Evolutionary conservation across 2,329 filamentous ascomycete genomes (phyloP).

Genomic region (Ophiostoma angusticollis): DNA sequence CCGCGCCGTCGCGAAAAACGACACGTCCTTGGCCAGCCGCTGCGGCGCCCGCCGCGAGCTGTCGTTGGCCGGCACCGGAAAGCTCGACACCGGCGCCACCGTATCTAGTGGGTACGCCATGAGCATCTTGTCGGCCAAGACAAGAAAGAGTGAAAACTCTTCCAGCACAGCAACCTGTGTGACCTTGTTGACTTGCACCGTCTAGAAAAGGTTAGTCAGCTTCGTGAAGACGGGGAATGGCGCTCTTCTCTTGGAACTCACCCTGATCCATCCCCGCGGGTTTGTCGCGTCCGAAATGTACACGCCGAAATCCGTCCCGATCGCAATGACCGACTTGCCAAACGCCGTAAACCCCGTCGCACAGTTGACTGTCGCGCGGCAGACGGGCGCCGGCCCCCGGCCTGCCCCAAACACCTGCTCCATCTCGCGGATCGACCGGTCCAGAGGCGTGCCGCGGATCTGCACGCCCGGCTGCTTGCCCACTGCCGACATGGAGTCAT

Average conservation of each 20-base stretch:
- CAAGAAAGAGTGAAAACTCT: conserved; percentile 83
- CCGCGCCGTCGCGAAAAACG: conserved; percentile 87
- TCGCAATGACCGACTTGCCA: conserved; percentile 77
- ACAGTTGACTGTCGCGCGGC: conserved; percentile 79
- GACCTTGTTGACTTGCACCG: conserved; percentile 62
- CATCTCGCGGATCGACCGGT: conserved; percentile 79
- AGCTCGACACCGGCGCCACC: conserved; percentile 52
- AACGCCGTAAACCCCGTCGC: conserved; percentile 78
- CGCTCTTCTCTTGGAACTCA: too few species aligned
- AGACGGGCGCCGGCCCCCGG: conserved; percentile 63
- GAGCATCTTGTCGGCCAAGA: conserved; percentile 82
- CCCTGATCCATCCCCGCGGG: conserved; percentile 80
- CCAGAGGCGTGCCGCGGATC: conserved; percentile 82
- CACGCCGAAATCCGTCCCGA: conserved; percentile 91
- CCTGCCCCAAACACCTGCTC: conserved; percentile 63
- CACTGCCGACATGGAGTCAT: conserved; percentile 49
- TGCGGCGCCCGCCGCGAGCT: conserved; percentile 78
- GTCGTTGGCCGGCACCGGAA: conserved; percentile 51
- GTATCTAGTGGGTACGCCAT: conserved; percentile 91
- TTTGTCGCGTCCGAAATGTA: conserved; percentile 82
- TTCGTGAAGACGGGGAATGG: too few species aligned
- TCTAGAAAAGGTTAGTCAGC: conserved; percentile 31
- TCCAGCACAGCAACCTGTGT: conserved; percentile 92
- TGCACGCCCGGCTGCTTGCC: conserved; percentile 54
- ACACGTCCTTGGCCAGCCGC: conserved; percentile 81